Evolutionary conservation across 257 asterid genomes (phyloP).

Genomic region (Fraxinus americana): DNA sequence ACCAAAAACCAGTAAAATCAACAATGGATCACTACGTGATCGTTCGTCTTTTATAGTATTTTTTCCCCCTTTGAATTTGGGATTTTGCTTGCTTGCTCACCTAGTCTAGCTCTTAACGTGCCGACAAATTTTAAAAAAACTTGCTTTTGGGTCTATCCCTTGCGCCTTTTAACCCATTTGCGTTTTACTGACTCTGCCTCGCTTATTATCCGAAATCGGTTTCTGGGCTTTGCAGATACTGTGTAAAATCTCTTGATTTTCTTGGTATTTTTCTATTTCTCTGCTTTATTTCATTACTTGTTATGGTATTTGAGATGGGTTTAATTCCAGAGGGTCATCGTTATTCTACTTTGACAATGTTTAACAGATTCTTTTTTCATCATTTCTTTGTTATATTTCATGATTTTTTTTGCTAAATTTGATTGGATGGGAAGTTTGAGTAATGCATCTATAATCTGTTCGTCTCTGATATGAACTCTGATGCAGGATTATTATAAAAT

Average conservation of each 20-base stretch:
- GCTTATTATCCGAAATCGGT: slow-evolving; percentile 10
- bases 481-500: background rate
- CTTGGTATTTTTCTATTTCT: slow-evolving; percentile 1
- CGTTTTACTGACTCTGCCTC: slow-evolving; percentile 17
- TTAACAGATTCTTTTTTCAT: background rate
- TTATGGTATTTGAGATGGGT: background rate
- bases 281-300: background rate
- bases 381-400: background rate
- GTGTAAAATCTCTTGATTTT: slow-evolving; percentile 6
- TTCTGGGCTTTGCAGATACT: slow-evolving; percentile 22
- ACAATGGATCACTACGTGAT: background rate
- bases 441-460: background rate
- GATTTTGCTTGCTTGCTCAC: background rate
- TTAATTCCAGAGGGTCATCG: background rate
- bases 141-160: slow-evolving; percentile 19
- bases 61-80: background rate
- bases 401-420: background rate
- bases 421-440: background rate
- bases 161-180: slow-evolving; percentile 12
- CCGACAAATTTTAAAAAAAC: background rate
- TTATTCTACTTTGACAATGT: background rate
- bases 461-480: background rate
- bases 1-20: background rate
- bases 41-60: background rate
- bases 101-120: background rate